Conservation (phyloP, 2,329 filamentous ascomycete genomes). For the Sarocladium strictum region DNA sequence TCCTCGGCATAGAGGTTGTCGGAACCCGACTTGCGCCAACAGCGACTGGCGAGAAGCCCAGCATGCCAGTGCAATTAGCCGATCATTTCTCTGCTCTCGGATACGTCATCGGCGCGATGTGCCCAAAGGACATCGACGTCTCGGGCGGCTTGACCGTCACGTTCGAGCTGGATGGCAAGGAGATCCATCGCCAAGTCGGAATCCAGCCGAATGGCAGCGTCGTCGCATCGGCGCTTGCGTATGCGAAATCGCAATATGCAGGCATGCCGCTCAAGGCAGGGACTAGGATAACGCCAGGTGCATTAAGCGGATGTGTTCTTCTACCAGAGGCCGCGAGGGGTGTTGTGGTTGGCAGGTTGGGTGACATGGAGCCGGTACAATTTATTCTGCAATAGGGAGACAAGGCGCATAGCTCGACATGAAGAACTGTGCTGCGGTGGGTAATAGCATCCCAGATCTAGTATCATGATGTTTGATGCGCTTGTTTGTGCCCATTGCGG, state of each 20-base stretch:
- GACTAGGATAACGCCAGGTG: neutral
- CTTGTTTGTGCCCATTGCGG: too few relatives aligned
- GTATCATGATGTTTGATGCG: too few relatives aligned
- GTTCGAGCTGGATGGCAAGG: neutral
- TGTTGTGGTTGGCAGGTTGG: neutral
- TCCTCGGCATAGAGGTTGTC: constrained; percentile 1
- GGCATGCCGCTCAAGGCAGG: constrained; percentile 5
- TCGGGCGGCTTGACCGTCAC: neutral
- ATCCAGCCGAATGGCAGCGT: neutral
- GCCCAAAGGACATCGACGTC: neutral
- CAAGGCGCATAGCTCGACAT: neutral
- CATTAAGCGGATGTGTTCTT: neutral
- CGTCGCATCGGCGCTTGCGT: neutral
- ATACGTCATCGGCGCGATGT: neutral
- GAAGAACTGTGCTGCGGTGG: neutral
- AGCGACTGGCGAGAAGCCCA: neutral
- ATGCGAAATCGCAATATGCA: constrained; percentile 1
- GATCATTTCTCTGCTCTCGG: constrained; percentile 1
- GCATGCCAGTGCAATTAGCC: neutral
- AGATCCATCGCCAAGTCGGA: constrained; percentile 1
- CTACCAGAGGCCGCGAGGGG: neutral
- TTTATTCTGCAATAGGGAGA: neutral
- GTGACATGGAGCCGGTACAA: neutral
- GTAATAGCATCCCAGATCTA: neutral
- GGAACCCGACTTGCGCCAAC: neutral